phyloP scores from a whole-genome alignment of 352 stramenopile species.

The Pilasporangium apinafurcum region DNA sequence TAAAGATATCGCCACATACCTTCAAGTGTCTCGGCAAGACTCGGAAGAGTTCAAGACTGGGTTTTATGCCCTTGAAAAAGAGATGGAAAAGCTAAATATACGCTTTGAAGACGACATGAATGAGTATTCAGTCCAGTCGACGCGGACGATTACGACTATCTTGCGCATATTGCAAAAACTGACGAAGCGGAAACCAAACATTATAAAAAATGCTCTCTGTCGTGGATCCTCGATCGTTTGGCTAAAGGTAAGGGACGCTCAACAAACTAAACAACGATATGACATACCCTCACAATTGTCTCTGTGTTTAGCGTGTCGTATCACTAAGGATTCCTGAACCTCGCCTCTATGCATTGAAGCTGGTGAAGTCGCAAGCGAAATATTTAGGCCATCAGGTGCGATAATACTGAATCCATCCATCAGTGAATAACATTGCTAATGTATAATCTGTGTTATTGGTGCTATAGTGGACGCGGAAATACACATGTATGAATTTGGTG shows the following conservation, averaged over 20 bases:
- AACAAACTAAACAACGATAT: not conserved
- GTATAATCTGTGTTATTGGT: too few species aligned
- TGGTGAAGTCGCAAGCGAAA: slow-evolving; percentile 82
- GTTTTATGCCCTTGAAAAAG: slow-evolving; percentile 54
- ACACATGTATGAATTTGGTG: slow-evolving; percentile 71
- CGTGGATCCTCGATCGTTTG: slow-evolving; percentile 72
- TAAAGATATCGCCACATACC: slow-evolving; percentile 73
- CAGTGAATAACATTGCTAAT: too few species aligned
- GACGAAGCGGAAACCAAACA: slow-evolving; percentile 79
- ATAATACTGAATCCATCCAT: not conserved
- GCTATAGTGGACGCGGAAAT: slow-evolving; percentile 78
- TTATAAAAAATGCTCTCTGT: slow-evolving; percentile 79
- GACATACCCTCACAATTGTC: not conserved
- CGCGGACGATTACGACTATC: slow-evolving; percentile 69
- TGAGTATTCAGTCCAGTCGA: slow-evolving; percentile 62
- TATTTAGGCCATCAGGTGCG: slow-evolving; percentile 72
- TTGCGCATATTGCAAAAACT: slow-evolving; percentile 77
- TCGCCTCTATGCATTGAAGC: slow-evolving; percentile 71
- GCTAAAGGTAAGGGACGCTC: slow-evolving; percentile 40
- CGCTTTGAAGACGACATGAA: slow-evolving; percentile 60
- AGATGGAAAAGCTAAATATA: slow-evolving; percentile 52
- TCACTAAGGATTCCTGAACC: slow-evolving; percentile 56
- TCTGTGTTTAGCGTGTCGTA: slow-evolving; percentile 44
- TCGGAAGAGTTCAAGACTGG: slow-evolving; percentile 38
- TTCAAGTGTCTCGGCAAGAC: slow-evolving; percentile 63